phyloP scores from a whole-genome alignment of 2,329 filamentous ascomycete species.

The Pyricularia grisea region DNA sequence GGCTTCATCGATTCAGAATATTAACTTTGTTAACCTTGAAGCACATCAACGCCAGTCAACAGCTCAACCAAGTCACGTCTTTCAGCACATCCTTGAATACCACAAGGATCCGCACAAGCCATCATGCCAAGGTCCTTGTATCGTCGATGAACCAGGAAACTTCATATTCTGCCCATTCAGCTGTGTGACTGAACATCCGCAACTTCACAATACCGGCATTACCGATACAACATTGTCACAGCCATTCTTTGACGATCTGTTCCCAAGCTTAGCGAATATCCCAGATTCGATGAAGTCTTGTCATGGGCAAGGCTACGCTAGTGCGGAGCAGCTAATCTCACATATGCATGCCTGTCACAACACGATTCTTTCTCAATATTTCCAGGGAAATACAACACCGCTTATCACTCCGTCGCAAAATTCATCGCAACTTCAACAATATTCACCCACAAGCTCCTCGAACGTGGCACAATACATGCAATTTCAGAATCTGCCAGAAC shows the following conservation, averaged over 20 bases:
- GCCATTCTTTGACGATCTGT: not conserved
- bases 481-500: not conserved
- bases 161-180: not conserved
- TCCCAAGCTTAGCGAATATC: not conserved
- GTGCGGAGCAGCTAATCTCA: slow-evolving; percentile 5
- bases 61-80: not conserved
- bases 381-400: slow-evolving; percentile 1
- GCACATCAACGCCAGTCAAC: not conserved
- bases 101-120: not conserved
- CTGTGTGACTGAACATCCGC: slow-evolving; percentile 3
- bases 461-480: not conserved
- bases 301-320: not conserved
- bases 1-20: not conserved
- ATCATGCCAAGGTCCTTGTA: slow-evolving; percentile 2
- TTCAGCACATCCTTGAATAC: not conserved
- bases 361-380: not conserved
- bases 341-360: not conserved
- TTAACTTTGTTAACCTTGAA: not conserved
- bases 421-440: not conserved
- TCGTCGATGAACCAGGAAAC: slow-evolving; percentile 1
- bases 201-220: not conserved
- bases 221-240: not conserved
- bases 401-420: not conserved
- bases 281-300: not conserved
- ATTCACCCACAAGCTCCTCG: not conserved